These are phyloP conservation scores for Rhododendron griersonianum DNA, from an alignment of 148 eudicot genomes.

Conservation along the genomic window DNA sequence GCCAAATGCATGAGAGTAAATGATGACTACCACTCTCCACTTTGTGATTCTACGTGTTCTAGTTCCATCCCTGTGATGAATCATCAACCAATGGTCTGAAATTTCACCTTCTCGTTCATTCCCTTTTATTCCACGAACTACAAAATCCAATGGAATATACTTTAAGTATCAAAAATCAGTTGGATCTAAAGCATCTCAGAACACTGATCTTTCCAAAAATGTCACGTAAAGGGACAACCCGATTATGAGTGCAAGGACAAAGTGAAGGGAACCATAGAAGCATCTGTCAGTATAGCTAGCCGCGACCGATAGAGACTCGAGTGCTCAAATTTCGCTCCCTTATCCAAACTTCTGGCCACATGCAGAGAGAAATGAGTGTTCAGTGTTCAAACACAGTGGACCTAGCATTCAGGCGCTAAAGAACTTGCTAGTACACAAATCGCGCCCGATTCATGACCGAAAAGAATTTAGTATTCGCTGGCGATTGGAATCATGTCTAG, in stretches of 20 bases:
- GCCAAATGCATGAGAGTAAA: no score
- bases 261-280: not conserved
- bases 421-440: not conserved
- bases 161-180: not conserved
- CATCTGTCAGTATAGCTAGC: not conserved
- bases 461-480: not conserved
- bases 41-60: no score
- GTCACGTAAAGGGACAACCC: not conserved
- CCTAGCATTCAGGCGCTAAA: no score
- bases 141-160: no score
- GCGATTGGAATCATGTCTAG: not conserved
- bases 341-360: not conserved
- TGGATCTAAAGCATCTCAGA: not conserved
- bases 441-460: not conserved
- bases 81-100: no score
- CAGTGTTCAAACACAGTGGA: not conserved
- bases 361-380: not conserved
- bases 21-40: no score
- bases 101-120: no score
- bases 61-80: no score
- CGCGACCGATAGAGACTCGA: not conserved
- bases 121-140: no score
- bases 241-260: not conserved
- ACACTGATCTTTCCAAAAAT: not conserved
- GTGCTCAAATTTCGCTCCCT: conserved; percentile 4